Conservation (phyloP, 768 basidiomycete genomes). For the Amanita thiersii region DNA sequence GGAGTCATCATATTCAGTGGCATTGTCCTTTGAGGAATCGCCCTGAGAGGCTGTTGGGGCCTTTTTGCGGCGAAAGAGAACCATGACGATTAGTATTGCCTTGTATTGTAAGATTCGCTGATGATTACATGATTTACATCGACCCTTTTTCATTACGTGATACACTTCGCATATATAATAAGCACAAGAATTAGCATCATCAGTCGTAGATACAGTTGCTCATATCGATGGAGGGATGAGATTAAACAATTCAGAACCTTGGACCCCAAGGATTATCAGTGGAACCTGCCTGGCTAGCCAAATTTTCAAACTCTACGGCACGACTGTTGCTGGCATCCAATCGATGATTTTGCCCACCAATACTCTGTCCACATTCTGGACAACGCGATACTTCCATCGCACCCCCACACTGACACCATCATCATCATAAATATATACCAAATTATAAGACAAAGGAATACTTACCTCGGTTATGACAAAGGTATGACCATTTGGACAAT, state of each 20-base stretch:
- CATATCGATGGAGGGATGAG: no score
- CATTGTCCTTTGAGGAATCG: no score
- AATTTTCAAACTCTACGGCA: conserved; percentile 36
- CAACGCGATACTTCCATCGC: conserved; percentile 40
- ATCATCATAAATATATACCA: neutral
- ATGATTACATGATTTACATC: no score
- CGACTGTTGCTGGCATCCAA: conserved; percentile 35
- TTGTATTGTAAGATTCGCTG: no score
- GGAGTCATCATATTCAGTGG: no score
- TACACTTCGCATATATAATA: no score
- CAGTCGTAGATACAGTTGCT: neutral
- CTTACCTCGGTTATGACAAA: conserved; percentile 52
- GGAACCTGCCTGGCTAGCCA: conserved; percentile 27
- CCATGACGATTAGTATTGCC: conserved; percentile 3
- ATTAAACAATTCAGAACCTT: conserved; percentile 8
- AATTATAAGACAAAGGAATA: neutral
- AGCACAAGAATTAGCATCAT: neutral
- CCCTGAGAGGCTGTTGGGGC: neutral
- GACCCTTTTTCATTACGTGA: no score
- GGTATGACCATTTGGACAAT: conserved; percentile 51
- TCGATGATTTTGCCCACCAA: conserved; percentile 41
- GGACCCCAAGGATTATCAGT: conserved; percentile 21
- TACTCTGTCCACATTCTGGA: conserved; percentile 47
- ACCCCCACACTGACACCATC: conserved; percentile 43
- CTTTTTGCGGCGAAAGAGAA: conserved; percentile 5